Base-by-base conservation (phyloP, 345 rosid genomes). In the Arabis alpina region DNA sequence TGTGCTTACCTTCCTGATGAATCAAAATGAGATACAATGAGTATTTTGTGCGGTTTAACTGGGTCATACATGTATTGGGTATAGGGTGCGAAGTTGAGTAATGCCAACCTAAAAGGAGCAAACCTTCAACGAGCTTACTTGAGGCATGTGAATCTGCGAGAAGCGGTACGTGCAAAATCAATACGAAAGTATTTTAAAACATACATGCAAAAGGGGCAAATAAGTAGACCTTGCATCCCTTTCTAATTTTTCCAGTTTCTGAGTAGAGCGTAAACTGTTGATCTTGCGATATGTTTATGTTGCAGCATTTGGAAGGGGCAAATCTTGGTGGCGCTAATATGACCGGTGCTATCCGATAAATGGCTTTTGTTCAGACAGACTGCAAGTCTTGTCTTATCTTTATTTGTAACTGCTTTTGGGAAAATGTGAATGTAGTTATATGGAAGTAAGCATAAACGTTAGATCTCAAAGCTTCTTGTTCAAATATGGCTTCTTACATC, bases 41-140 rank as follows among this genome's bases (percentile, higher is more conserved):
- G n/a, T n/a, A n/a, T n/a, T n/a, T n/a, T n/a, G n/a, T n/a, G n/a
- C n/a, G n/a, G n/a, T n/a, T n/a, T n/a, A n/a, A n/a, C n/a, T n/a
- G n/a, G n/a, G n/a, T n/a, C n/a, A n/a, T n/a, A n/a, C n/a, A 28
- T 28, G 30, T 28, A 65, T 32, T 25, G 54, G 12, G 67, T 66
- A 66, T 86, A 93, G 98, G 96, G 96, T 79, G 98, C 91, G 67
- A 91, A 85, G 79, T 75, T 93, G 80, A 85, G 54, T 45, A 86
- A 87, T 81, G 96, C 98, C 59, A 93, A 91, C 72, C 62, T 93
- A 61, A 91, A 79, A 76, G 91, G 90, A 42, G 98, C 97, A 65
- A 93, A 93, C 81, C 97, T 91, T 64, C 97, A 89, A 70, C 80
- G 98, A 72, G 94, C 97, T 56, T 93, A 89, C 78, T 70, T 93